These are phyloP conservation scores for Apiospora marii DNA, from an alignment of 2,329 filamentous ascomycete species.

Conservation along the genomic window DNA sequence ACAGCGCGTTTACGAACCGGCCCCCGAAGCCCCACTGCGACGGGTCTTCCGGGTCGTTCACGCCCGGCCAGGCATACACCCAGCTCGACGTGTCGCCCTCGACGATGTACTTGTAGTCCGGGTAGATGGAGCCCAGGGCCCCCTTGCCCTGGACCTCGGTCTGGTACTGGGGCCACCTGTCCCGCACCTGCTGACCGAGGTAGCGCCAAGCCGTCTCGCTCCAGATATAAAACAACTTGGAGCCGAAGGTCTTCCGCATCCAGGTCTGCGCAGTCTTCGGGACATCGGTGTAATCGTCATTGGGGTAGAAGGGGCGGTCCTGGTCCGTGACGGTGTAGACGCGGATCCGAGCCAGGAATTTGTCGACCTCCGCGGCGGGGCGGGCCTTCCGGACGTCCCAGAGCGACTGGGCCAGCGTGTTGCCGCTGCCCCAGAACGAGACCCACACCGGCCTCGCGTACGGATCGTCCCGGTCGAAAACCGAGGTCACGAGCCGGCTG, in stretches of 20 bases:
- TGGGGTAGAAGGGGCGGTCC: not conserved
- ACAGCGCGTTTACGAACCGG: not conserved
- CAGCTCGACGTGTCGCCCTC: slow-evolving; percentile 14
- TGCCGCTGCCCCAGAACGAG: slow-evolving; percentile 18
- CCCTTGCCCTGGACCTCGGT: not conserved
- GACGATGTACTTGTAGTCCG: slow-evolving; percentile 14
- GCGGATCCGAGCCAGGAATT: not conserved
- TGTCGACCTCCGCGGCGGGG: not conserved
- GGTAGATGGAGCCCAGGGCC: slow-evolving; percentile 4
- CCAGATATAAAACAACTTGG: slow-evolving; percentile 14
- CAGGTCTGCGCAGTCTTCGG: not conserved
- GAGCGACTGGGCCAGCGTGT: slow-evolving; percentile 16
- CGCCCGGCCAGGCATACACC: slow-evolving; percentile 10
- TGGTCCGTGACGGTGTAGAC: not conserved
- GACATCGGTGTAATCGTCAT: not conserved
- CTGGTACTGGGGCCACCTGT: slow-evolving; percentile 10
- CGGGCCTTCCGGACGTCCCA: slow-evolving; percentile 6
- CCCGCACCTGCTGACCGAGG: not conserved
- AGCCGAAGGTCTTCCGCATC: slow-evolving; percentile 10
- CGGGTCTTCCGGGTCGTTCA: slow-evolving; percentile 17
- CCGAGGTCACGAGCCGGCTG: not conserved
- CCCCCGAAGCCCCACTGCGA: slow-evolving; percentile 5
- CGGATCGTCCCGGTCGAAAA: not conserved
- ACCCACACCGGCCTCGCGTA: slow-evolving; percentile 1
- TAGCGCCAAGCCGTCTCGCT: not conserved